Evolutionary conservation across 108 stramenopile genomes (phyloP).

Genomic region (Pseudonitzschia multistriata): DNA sequence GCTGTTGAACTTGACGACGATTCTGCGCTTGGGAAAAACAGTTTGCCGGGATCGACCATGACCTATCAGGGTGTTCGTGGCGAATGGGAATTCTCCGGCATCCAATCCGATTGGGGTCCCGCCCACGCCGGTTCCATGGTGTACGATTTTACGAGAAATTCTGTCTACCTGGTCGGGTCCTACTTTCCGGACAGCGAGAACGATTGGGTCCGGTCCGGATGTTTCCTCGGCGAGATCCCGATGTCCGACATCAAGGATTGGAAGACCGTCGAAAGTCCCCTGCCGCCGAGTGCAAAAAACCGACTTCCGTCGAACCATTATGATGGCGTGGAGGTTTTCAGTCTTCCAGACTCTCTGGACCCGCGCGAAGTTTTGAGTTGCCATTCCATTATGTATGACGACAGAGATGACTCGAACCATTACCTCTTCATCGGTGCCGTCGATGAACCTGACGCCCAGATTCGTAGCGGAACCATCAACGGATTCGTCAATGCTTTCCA

Average conservation of each 20-base stretch:
- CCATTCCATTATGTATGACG: background rate
- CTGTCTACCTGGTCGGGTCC: slow-evolving; percentile 5
- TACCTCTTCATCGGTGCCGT: background rate
- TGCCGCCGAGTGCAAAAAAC: background rate
- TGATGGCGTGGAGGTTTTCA: no score
- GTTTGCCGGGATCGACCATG: background rate
- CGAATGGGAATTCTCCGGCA: background rate
- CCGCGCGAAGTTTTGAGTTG: background rate
- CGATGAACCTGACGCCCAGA: background rate
- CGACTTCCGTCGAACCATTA: no score
- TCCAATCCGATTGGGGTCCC: slow-evolving; percentile 9
- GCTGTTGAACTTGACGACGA: no score
- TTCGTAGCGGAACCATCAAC: background rate
- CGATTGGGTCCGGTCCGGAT: background rate
- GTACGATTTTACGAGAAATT: slow-evolving; percentile 3
- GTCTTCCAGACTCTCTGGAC: background rate
- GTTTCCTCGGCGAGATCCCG: slow-evolving; percentile 5
- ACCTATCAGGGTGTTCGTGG: slow-evolving; percentile 16
- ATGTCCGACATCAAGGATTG: slow-evolving; percentile 1
- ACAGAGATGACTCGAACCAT: background rate
- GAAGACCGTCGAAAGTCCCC: background rate
- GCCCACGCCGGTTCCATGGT: slow-evolving; percentile 5
- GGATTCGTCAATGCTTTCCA: background rate
- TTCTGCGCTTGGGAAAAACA: no score
- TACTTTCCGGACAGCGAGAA: background rate